Evolutionary conservation across 371 early-diverging fungal species (phyloP).

Genomic region (Apophysomyces elegans): DNA sequence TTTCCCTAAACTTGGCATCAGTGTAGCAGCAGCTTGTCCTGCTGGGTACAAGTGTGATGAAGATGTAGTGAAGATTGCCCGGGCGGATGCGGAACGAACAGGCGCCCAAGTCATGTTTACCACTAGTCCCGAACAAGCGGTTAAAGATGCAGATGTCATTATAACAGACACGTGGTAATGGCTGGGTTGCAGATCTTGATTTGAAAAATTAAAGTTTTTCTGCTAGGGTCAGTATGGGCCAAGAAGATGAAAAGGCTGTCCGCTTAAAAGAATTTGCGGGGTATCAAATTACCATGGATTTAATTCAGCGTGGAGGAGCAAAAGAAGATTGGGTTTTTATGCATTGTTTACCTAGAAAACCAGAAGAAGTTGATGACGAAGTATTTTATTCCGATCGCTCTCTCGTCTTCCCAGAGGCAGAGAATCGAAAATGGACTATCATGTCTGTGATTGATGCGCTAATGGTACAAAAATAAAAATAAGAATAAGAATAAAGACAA

Average conservation of each 20-base stretch:
- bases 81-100: constrained; percentile 29
- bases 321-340: constrained; percentile 91
- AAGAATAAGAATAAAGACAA: too few relatives aligned
- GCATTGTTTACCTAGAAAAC: constrained; percentile 97
- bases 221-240: constrained; percentile 91
- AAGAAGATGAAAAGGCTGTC: constrained; percentile 88
- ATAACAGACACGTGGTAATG: constrained; percentile 87
- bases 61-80: constrained; percentile 55
- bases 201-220: background rate
- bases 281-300: constrained; percentile 83
- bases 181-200: background rate
- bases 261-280: constrained; percentile 83
- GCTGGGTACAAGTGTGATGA: constrained; percentile 65
- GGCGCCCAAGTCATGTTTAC: constrained; percentile 52
- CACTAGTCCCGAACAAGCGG: constrained; percentile 70
- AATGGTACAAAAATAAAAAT: constrained; percentile 40
- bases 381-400: constrained; percentile 85
- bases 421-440: constrained; percentile 92
- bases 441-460: constrained; percentile 75
- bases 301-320: constrained; percentile 79
- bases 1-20: constrained; percentile 78
- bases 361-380: constrained; percentile 95
- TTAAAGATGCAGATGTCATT: constrained; percentile 74
- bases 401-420: constrained; percentile 87
- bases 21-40: constrained; percentile 79